Evolutionary conservation across 352 stramenopile species (phyloP).

Genomic region (Phytophthora multivora): DNA sequence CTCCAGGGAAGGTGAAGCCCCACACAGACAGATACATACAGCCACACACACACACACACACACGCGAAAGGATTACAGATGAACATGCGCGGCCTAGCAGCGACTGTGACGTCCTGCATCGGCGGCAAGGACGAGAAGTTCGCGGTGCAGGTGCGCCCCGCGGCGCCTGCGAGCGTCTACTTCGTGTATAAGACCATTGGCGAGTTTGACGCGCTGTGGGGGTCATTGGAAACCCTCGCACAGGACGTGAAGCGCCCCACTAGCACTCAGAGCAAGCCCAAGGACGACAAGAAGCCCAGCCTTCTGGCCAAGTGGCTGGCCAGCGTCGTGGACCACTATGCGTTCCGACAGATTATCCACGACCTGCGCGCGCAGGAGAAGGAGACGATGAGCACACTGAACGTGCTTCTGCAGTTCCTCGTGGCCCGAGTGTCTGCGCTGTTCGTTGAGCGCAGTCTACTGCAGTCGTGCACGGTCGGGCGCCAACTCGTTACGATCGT

Average conservation of each 20-base stretch:
- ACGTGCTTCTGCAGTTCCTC: constrained; percentile 74
- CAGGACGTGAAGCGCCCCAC: constrained; percentile 53
- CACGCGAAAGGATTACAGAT: constrained; percentile 7
- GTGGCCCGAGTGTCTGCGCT: constrained; percentile 65
- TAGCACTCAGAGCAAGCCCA: constrained; percentile 10
- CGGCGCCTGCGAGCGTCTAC: constrained; percentile 47
- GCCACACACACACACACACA: constrained; percentile 3
- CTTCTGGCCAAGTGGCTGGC: constrained; percentile 75
- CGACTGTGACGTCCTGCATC: constrained; percentile 79
- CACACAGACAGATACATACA: not conserved
- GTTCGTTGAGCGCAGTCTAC: constrained; percentile 59
- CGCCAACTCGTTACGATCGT: constrained; percentile 64
- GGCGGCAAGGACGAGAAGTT: constrained; percentile 83
- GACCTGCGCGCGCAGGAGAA: constrained; percentile 69
- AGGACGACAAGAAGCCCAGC: constrained; percentile 33
- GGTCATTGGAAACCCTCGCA: constrained; percentile 57
- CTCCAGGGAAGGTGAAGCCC: not conserved
- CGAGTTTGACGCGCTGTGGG: constrained; percentile 79
- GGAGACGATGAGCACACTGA: constrained; percentile 76
- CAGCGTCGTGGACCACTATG: constrained; percentile 77
- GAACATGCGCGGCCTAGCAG: constrained; percentile 69
- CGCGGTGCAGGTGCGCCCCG: constrained; percentile 61
- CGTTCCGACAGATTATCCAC: constrained; percentile 61
- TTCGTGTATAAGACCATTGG: constrained; percentile 85
- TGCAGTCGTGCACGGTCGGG: constrained; percentile 57